A percentile compares a stretch with the other conserved stretches of the same genome.
Conservation (phyloP, 805 yeast species). For the Myxozyma kluyveri region DNA sequence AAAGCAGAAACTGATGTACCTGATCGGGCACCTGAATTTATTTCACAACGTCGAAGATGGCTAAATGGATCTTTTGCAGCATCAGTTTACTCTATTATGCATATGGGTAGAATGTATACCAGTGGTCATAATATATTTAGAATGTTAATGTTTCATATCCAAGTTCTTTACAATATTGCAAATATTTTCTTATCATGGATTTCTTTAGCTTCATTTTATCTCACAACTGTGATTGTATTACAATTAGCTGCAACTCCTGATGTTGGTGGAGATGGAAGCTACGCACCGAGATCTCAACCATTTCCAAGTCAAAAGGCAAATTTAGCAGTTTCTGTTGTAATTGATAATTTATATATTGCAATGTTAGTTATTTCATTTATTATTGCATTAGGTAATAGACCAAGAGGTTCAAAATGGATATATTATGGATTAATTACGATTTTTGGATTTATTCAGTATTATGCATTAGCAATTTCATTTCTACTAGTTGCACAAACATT, state of each 20-base stretch:
- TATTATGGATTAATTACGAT: slow-evolving; percentile 53
- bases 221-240: slow-evolving; percentile 62
- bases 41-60: slow-evolving; percentile 67
- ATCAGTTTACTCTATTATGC: slow-evolving; percentile 54
- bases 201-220: slow-evolving; percentile 58
- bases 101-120: slow-evolving; percentile 55
- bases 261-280: slow-evolving; percentile 51
- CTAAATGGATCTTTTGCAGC: slow-evolving; percentile 70
- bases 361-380: slow-evolving; percentile 59
- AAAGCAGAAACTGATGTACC: slow-evolving; percentile 71
- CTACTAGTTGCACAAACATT: slow-evolving; percentile 56
- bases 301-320: slow-evolving; percentile 14
- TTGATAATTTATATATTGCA: slow-evolving; percentile 56
- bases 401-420: slow-evolving; percentile 56
- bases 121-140: slow-evolving; percentile 54
- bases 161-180: slow-evolving; percentile 54
- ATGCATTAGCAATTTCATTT: slow-evolving; percentile 57
- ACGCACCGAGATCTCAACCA: slow-evolving; percentile 39
- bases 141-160: slow-evolving; percentile 52
- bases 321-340: slow-evolving; percentile 34
- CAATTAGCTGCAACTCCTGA: slow-evolving; percentile 44
- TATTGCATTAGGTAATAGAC: slow-evolving; percentile 62
- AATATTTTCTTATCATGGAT: slow-evolving; percentile 61
- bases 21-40: slow-evolving; percentile 57
- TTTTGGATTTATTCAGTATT: slow-evolving; percentile 60